A percentile compares a stretch with the other conserved stretches of the same genome.
Conservation (phyloP, 768 basidiomycete genomes). For the Kwoniella europaea region DNA sequence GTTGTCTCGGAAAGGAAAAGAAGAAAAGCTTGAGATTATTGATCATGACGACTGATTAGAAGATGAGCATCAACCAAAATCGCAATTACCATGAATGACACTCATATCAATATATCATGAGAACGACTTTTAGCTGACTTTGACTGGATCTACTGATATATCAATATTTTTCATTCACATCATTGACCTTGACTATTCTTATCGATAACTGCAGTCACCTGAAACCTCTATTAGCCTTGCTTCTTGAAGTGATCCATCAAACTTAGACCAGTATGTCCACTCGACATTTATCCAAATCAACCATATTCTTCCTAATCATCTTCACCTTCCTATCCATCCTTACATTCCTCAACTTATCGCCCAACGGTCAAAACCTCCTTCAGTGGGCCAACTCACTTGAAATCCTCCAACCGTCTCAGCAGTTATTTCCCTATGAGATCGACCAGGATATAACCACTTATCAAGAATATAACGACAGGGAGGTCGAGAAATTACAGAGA, state of each 20-base stretch:
- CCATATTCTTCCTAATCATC: not conserved
- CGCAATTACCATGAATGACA: too few species aligned
- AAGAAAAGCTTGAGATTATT: too few species aligned
- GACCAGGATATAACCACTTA: constrained; percentile 1
- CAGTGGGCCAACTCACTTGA: not conserved
- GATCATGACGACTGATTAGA: too few species aligned
- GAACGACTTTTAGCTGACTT: too few species aligned
- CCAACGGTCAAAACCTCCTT: constrained; percentile 8
- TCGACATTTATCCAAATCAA: constrained; percentile 4
- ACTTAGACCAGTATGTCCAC: not conserved
- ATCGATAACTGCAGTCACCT: not conserved
- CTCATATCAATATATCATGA: too few species aligned
- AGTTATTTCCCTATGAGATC: constrained; percentile 4
- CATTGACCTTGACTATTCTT: too few species aligned
- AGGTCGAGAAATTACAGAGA: not conserved
- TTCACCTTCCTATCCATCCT: not conserved
- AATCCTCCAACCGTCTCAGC: not conserved
- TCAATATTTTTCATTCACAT: too few species aligned
- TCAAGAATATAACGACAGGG: constrained; percentile 1
- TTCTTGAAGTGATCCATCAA: not conserved
- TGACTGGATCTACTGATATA: too few species aligned
- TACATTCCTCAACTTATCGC: constrained; percentile 2
- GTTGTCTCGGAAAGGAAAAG: too few species aligned
- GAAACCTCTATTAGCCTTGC: not conserved
- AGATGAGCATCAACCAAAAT: too few species aligned